Evolutionary conservation across 345 rosid genomes (phyloP), one percentile per base, ranked within the genome.

Genomic region (Erodium maritimum): DNA sequence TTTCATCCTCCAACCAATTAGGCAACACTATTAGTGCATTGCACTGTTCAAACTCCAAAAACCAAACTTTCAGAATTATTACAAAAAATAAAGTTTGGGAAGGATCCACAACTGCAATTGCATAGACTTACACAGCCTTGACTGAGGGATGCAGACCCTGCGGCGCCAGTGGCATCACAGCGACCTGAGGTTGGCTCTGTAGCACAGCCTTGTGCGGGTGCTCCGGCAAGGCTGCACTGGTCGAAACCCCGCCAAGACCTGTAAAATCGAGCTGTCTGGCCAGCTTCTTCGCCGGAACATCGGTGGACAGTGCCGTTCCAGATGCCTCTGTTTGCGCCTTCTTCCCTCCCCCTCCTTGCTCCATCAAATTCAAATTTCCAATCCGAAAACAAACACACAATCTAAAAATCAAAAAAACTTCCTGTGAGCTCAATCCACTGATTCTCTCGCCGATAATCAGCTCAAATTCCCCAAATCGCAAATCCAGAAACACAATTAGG

Each of bases 191-290:
- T 17, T 23, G 66, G 23, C 37, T 29, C 45, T 16, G 78, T 29
- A 62, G 74, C 56, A 52, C 55, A 46, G 48, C 52, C 42, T 68
- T 66, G 55, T 55, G 75, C 65, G 64, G 82, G 52, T 81, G 83
- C 57, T 84, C 85, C 17, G 84, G 90, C 29, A 80, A 62, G 42
- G 55, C 75, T 61, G 61, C 74, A 62, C 68, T 69, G 9, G 70
- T 70, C 17, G 71, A n/a, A 42, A 57, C 63, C 64, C 64, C 77
- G 53, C 75, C 51, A 58, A 69, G 67, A 29, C 71, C 81, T 45
- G 96, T 85, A 77, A 93, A 93, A 84, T 89, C 95, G 57, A 93
- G 95, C 76, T 93, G 99, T 79, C 97, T 65, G 0, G 91, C 99
- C 4, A 84, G 84, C 76, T 76, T 86, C 84, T 80, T 86, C 13